phyloP scores from a whole-genome alignment of 2,329 filamentous ascomycete species.

The Neospermospora avenae region DNA sequence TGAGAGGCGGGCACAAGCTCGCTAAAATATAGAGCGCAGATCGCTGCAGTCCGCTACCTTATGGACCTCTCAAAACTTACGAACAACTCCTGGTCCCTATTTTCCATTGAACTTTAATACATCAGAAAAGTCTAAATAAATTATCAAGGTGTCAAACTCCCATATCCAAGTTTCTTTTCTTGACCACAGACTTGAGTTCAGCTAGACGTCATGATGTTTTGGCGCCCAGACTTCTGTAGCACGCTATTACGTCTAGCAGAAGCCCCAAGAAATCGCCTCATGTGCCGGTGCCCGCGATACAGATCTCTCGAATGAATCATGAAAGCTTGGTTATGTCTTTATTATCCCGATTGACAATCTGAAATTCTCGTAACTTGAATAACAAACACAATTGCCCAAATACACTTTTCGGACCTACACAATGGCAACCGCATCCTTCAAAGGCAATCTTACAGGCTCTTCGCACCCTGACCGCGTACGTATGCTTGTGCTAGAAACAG shows the following conservation, averaged over 20 bases:
- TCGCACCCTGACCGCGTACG: slow-evolving; percentile 27
- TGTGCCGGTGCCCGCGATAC: background rate
- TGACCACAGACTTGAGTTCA: background rate
- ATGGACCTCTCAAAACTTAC: too few relatives aligned
- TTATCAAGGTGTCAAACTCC: background rate
- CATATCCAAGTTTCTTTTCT: background rate
- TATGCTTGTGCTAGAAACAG: slow-evolving; percentile 56
- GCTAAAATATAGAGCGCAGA: too few relatives aligned
- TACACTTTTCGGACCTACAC: background rate
- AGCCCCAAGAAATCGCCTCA: background rate
- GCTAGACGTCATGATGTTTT: background rate
- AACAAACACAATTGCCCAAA: background rate
- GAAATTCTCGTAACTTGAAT: background rate
- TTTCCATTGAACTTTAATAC: too few relatives aligned
- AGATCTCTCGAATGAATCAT: background rate
- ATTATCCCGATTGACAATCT: background rate
- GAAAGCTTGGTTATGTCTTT: background rate
- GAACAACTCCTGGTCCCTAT: too few relatives aligned
- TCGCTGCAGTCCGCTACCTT: too few relatives aligned
- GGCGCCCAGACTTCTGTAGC: background rate
- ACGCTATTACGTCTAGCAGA: background rate
- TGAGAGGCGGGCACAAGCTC: too few relatives aligned
- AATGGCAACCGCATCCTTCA: background rate
- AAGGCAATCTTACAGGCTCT: background rate
- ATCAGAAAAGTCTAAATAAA: background rate